phyloP scores from a whole-genome alignment of 2,329 filamentous ascomycete genomes.

The Zymoseptoria crescenta region DNA sequence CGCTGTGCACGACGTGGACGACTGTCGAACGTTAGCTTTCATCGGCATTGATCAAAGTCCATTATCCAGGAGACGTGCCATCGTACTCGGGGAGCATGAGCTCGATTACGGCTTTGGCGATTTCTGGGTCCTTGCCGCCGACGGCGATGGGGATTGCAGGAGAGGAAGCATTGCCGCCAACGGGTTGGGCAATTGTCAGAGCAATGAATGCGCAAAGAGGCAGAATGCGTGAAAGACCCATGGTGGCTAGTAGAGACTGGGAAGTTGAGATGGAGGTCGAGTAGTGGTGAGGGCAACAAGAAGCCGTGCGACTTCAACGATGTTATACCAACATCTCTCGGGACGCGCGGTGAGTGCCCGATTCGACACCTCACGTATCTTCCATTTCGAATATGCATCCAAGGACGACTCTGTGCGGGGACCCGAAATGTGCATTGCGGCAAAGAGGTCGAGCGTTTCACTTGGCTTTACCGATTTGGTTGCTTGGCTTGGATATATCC shows the following conservation, averaged over 20 bases:
- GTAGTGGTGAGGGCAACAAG: not conserved
- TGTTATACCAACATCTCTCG: not conserved
- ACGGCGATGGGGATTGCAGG: slow-evolving; percentile 16
- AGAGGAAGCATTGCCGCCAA: not conserved
- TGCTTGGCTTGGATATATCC: not conserved
- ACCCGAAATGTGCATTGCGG: not conserved
- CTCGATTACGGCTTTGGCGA: slow-evolving; percentile 13
- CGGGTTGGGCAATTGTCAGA: not conserved
- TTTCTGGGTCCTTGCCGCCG: slow-evolving; percentile 18
- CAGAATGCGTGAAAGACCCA: not conserved
- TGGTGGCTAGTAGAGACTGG: not conserved
- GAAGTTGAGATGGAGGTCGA: not conserved
- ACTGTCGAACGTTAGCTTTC: slow-evolving; percentile 8
- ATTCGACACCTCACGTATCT: not conserved
- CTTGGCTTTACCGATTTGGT: not conserved
- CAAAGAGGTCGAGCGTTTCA: not conserved
- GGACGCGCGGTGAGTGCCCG: not conserved
- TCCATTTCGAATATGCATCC: not conserved
- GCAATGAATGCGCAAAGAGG: not conserved
- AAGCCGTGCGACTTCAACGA: not conserved
- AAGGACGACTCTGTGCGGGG: not conserved
- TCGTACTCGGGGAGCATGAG: slow-evolving; percentile 19
- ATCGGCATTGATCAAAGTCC: not conserved
- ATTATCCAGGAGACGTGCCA: slow-evolving; percentile 4
- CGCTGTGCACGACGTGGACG: slow-evolving; percentile 19